Evolutionary conservation across 2,329 filamentous ascomycete species (phyloP).

Genomic region (Sordariomycetes sp.): DNA sequence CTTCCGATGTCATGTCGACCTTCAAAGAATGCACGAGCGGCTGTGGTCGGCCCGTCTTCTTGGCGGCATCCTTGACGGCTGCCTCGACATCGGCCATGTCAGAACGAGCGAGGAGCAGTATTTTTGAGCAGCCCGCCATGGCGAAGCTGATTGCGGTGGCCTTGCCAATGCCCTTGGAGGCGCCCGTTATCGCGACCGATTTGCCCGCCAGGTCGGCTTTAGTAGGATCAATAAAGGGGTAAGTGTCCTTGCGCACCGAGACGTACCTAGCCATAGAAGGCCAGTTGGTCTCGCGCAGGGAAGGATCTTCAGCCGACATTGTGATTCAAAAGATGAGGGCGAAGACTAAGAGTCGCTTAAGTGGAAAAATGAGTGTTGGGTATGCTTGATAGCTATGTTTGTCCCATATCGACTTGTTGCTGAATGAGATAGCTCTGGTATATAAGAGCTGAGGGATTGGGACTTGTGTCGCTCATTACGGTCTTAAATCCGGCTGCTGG

Average conservation of each 20-base stretch:
- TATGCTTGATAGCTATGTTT: not conserved
- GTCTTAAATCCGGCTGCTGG: not conserved
- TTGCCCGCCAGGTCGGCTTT: conserved; percentile 26
- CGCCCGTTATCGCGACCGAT: conserved; percentile 43
- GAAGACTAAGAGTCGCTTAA: conserved; percentile 2
- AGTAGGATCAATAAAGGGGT: conserved; percentile 36
- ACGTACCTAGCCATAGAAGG: conserved; percentile 5
- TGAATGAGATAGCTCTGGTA: not conserved
- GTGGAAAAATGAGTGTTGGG: not conserved
- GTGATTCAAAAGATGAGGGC: conserved; percentile 3
- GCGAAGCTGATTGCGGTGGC: conserved; percentile 47
- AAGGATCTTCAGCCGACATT: conserved; percentile 5
- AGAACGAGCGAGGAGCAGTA: conserved; percentile 45
- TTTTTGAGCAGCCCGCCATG: conserved; percentile 37
- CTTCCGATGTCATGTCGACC: conserved; percentile 1
- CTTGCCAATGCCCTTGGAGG: conserved; percentile 43
- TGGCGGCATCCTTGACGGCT: not conserved
- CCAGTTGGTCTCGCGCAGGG: conserved; percentile 5
- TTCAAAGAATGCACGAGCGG: conserved; percentile 1
- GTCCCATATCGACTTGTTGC: not conserved
- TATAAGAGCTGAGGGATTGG: not conserved
- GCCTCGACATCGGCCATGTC: conserved; percentile 26
- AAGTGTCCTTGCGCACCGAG: conserved; percentile 29
- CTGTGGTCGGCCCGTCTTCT: not conserved
- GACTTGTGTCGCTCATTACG: not conserved